phyloP scores from a whole-genome alignment of 2,329 filamentous ascomycete species.

The Aspergillus fructus region DNA sequence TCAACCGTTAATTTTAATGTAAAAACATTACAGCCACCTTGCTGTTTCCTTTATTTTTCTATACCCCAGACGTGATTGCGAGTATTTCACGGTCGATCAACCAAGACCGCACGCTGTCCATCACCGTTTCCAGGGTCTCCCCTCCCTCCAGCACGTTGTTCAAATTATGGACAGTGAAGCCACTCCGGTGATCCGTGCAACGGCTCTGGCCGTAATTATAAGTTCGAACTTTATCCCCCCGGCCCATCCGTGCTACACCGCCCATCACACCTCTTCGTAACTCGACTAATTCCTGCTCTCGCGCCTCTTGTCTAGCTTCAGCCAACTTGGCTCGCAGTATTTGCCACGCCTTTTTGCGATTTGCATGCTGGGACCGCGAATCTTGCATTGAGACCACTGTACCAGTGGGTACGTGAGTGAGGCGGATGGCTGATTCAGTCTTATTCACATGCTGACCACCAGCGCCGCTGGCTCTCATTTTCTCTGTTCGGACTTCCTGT shows the following conservation, averaged over 20 bases:
- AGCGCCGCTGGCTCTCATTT: conserved; percentile 87
- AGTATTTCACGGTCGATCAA: conserved; percentile 73
- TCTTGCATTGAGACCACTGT: conserved; percentile 92
- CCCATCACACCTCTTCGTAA: conserved; percentile 77
- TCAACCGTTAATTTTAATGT: background rate
- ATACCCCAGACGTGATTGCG: conserved; percentile 64
- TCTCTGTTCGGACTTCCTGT: conserved; percentile 77
- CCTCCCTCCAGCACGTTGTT: conserved; percentile 76
- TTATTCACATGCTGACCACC: conserved; percentile 98
- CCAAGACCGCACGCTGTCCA: conserved; percentile 77
- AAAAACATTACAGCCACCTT: background rate
- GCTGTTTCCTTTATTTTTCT: conserved; percentile 38
- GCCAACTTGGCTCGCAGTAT: conserved; percentile 80
- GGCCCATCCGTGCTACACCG: conserved; percentile 73
- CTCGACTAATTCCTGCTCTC: conserved; percentile 74
- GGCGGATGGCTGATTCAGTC: conserved; percentile 89
- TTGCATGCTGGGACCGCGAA: conserved; percentile 82
- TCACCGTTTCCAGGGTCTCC: conserved; percentile 69
- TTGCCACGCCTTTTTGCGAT: conserved; percentile 84
- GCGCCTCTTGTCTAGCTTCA: conserved; percentile 73
- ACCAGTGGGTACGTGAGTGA: conserved; percentile 86
- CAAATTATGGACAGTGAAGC: conserved; percentile 75
- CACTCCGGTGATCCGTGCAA: conserved; percentile 85
- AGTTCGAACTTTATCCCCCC: conserved; percentile 90
- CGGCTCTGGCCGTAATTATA: conserved; percentile 80